A percentile compares a stretch with the other conserved stretches of the same genome.
Evolutionary conservation across 495 filamentous ascomycete species (phyloP).

Genomic region (Corynascus novoguineensis): DNA sequence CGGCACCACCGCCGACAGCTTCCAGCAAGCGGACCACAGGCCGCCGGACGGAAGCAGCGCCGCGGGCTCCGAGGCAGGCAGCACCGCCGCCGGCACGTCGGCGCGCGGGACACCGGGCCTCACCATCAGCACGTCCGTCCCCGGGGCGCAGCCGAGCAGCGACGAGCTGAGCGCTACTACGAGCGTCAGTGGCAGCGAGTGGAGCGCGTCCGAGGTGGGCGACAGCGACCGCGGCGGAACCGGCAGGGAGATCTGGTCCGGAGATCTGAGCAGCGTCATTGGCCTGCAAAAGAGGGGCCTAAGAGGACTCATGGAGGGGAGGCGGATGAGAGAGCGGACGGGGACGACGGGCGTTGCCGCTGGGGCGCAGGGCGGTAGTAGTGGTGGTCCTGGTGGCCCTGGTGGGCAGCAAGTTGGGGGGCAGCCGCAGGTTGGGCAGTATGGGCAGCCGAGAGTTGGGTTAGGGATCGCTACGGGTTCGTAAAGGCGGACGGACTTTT

Average conservation of each 20-base stretch:
- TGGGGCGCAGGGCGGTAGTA: neutral
- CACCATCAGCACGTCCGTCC: constrained; percentile 38
- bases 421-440: neutral
- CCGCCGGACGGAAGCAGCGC: constrained; percentile 11
- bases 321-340: constrained; percentile 69
- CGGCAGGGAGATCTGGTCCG: constrained; percentile 64
- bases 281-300: constrained; percentile 91
- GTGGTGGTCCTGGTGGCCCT: constrained; percentile 2
- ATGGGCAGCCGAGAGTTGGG: constrained; percentile 19
- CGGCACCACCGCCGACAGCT: constrained; percentile 11
- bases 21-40: constrained; percentile 13
- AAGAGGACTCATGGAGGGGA: constrained; percentile 90
- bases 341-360: constrained; percentile 21
- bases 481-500: too few relatives aligned
- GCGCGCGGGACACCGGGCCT: constrained; percentile 26
- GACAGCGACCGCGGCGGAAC: constrained; percentile 37
- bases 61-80: neutral
- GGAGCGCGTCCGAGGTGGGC: constrained; percentile 40
- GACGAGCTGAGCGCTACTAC: constrained; percentile 48
- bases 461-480: constrained; percentile 23
- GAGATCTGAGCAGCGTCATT: constrained; percentile 88
- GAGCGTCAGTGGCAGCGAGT: constrained; percentile 45
- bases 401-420: constrained; percentile 11
- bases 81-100: constrained; percentile 6
- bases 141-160: constrained; percentile 31